Conservation (phyloP, 73 alveolate species). For the Paramecium sexaurelia region DNA sequence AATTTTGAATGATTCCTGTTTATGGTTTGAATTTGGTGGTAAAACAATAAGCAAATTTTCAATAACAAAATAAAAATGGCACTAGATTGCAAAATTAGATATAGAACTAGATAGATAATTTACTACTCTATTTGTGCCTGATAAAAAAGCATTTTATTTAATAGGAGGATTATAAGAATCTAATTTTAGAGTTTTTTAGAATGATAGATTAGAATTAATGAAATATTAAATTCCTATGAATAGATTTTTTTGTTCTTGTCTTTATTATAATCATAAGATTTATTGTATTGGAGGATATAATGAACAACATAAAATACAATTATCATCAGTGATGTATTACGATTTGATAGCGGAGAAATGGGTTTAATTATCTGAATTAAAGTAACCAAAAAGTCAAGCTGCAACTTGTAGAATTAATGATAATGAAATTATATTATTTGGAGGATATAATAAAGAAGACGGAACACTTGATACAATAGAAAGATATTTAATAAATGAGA, state of each 20-base stretch:
- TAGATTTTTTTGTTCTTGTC: constrained; percentile 86
- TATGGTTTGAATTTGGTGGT: constrained; percentile 97
- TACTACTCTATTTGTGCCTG: constrained; percentile 80
- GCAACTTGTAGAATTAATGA: constrained; percentile 89
- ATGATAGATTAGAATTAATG: constrained; percentile 74
- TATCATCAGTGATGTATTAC: constrained; percentile 83
- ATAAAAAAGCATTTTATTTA: constrained; percentile 77
- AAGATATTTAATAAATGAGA: constrained; percentile 84
- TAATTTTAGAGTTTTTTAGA: constrained; percentile 81
- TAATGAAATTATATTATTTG: constrained; percentile 87
- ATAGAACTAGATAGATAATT: constrained; percentile 88
- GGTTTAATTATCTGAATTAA: constrained; percentile 83
- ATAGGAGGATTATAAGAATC: constrained; percentile 88
- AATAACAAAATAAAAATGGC: constrained; percentile 89
- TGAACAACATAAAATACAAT: constrained; percentile 82
- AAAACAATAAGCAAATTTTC: constrained; percentile 84
- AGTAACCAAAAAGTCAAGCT: constrained; percentile 85
- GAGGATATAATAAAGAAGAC: constrained; percentile 95
- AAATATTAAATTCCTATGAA: constrained; percentile 85
- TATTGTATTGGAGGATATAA: constrained; percentile 97
- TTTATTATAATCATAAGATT: constrained; percentile 77
- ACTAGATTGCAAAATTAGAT: constrained; percentile 87
- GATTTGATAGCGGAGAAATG: constrained; percentile 86
- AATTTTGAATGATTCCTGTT: constrained; percentile 65
- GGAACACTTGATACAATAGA: constrained; percentile 94